Conservation (phyloP, 2,329 filamentous ascomycete species). For the Camptophora hylomeconis region DNA sequence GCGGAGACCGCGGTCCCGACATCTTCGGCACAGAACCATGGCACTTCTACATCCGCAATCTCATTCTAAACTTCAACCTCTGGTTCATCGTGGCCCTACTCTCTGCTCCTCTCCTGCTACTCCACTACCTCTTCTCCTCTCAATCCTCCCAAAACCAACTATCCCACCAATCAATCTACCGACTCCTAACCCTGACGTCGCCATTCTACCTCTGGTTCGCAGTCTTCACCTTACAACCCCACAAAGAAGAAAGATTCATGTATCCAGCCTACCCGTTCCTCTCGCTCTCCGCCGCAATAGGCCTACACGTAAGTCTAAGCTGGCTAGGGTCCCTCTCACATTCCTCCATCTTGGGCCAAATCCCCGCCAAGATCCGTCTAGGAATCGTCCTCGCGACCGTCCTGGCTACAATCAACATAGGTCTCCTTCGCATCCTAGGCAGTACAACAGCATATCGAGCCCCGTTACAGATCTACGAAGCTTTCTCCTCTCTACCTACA, state of each 20-base stretch:
- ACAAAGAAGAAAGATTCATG: conserved; percentile 99
- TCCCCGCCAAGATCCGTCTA: conserved; percentile 66
- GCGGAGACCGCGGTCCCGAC: conserved; percentile 63
- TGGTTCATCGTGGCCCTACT: conserved; percentile 75
- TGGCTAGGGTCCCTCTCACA: conserved; percentile 60
- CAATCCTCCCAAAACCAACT: conserved; percentile 46
- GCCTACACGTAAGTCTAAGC: conserved; percentile 66
- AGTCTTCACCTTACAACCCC: conserved; percentile 84
- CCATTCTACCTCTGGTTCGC: conserved; percentile 92
- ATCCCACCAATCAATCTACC: conserved; percentile 59
- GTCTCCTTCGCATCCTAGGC: conserved; percentile 60
- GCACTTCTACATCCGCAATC: conserved; percentile 90
- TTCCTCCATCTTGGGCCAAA: conserved; percentile 52
- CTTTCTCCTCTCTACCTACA: conserved; percentile 21
- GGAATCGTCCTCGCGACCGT: conserved; percentile 23
- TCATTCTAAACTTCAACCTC: conserved; percentile 86
- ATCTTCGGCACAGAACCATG: conserved; percentile 94
- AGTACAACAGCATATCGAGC: conserved; percentile 73
- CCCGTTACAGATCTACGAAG: conserved; percentile 51
- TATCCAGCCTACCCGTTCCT: conserved; percentile 90
- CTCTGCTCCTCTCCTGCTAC: conserved; percentile 59
- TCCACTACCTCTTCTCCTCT: conserved; percentile 55
- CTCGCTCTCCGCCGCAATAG: conserved; percentile 73
- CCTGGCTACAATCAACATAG: conserved; percentile 52
- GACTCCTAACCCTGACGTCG: conserved; percentile 62